Base-by-base conservation (phyloP, 345 rosid species). In the Sapria himalayana region DNA sequence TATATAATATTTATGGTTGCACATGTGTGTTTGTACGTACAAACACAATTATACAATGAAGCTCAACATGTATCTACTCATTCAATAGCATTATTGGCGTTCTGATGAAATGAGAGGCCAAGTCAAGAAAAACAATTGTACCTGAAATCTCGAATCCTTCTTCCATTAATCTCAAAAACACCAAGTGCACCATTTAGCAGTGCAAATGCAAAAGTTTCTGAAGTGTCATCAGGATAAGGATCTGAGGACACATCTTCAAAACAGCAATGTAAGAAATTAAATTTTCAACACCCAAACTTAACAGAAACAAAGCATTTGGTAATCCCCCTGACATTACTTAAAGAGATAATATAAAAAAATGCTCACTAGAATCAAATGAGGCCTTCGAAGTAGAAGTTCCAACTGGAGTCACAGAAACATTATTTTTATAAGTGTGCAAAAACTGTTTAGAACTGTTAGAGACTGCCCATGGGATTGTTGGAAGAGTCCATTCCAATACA, bases 401-500 rank as follows among this genome's bases (percentile, higher is more conserved):
- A 58, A 75, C 94, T 20, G 73, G 25, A 50, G 60, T 42, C 39
- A 22, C 53, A 36, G 48, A 54, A 21, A 56, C 25, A 43, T 25
- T 41, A 19, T 64, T 65, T 31, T 62, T 72, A 22, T 52, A 53
- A 37, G 67, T 52, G 24, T 57, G 32, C 5, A 61, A 51, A 23
- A 57, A 46, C 50, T 71, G 85, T 54, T 58, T 64, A 39, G 77
- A 58, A 27, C 56, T 68, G 54, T 57, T 63, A 63, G 63, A 85
- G 58, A 45, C 61, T 60, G 84, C 75, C 44, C 74, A 69, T 7
- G 94, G 98, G 67, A 76, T 78, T 48, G 95, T 70, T 47, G 98
- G 98, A 61, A 89, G 98, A 46, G 94, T 89, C 98, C 94, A 89
- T 69, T 89, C 98, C 70, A 89, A 62, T 55, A 82, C 97, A 51